A percentile compares a stretch with the other conserved stretches of the same genome.
These are phyloP conservation scores for Coniella lustricola DNA, from an alignment of 2,329 filamentous ascomycete species.

Conservation along the genomic window DNA sequence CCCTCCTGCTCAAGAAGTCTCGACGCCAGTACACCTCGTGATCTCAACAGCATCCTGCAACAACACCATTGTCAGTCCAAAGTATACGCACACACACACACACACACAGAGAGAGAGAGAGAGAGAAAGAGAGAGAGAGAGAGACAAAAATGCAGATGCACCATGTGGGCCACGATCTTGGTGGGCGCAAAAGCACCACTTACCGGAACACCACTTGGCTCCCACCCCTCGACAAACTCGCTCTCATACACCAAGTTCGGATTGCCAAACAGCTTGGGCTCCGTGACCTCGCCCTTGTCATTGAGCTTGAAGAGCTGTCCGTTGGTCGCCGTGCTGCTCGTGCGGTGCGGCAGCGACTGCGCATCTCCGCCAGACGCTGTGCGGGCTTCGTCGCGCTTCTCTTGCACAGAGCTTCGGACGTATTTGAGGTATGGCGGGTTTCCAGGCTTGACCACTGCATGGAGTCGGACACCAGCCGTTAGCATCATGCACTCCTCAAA, in stretches of 20 bases:
- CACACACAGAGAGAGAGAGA: no score
- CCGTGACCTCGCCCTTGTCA: conserved; percentile 33
- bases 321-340: no score
- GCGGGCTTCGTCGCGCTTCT: conserved; percentile 46
- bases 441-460: conserved; percentile 56
- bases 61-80: not conserved
- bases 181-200: not conserved
- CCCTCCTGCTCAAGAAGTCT: conserved; percentile 10
- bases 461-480: no score
- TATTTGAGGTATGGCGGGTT: conserved; percentile 67
- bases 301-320: conserved; percentile 57
- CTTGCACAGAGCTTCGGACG: conserved; percentile 54
- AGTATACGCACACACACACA: no score
- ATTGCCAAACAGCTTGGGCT: conserved; percentile 41
- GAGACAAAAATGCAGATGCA: no score
- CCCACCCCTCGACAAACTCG: conserved; percentile 55
- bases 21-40: conserved; percentile 45
- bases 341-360: conserved; percentile 34
- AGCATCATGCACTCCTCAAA: no score
- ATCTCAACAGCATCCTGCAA: conserved; percentile 55
- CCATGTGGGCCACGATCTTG: no score
- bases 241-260: conserved; percentile 62
- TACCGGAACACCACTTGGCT: conserved; percentile 55
- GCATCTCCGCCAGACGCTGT: conserved; percentile 19
- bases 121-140: no score